A percentile compares a stretch with the other conserved stretches of the same genome.
These are phyloP conservation scores for Lunularia cruciata DNA, from an alignment of 225 moss, liverwort and hornwort genomes.

Conservation along the genomic window DNA sequence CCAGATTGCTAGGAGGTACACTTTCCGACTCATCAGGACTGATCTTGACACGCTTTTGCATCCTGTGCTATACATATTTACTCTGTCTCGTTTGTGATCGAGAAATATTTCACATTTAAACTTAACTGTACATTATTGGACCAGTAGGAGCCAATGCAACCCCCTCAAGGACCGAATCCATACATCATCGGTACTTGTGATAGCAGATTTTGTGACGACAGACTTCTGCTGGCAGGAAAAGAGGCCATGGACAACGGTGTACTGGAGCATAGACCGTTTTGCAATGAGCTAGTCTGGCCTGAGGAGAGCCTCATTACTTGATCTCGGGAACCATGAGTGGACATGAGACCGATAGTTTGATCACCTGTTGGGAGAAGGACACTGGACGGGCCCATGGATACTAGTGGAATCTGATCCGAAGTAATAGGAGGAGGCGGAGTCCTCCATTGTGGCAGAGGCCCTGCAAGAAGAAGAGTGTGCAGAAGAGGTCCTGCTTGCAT, in stretches of 20 bases:
- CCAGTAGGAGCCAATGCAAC: not conserved
- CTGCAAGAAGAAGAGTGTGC: conserved; percentile 64
- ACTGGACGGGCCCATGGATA: conserved; percentile 61
- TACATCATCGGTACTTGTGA: not conserved
- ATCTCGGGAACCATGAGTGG: conserved; percentile 30
- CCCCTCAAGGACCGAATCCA: not conserved
- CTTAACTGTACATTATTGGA: no score
- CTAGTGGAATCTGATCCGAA: conserved; percentile 64
- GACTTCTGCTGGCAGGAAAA: not conserved
- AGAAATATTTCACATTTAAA: no score
- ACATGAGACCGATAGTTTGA: conserved; percentile 31
- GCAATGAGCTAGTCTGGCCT: conserved; percentile 28
- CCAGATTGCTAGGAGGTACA: no score
- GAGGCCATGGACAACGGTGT: not conserved
- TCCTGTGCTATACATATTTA: no score
- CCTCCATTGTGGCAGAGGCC: conserved; percentile 71
- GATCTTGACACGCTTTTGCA: no score
- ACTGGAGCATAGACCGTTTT: conserved; percentile 36
- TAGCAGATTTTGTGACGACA: not conserved
- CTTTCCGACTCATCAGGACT: no score
- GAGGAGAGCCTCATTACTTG: conserved; percentile 33
- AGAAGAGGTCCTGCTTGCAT: conserved; percentile 76
- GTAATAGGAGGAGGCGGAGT: conserved; percentile 70
- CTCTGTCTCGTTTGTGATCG: no score
- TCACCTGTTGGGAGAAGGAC: conserved; percentile 32